These are phyloP conservation scores for Paratinospora sagittata DNA, from an alignment of 164 flowering plant genomes.

Conservation along the genomic window DNA sequence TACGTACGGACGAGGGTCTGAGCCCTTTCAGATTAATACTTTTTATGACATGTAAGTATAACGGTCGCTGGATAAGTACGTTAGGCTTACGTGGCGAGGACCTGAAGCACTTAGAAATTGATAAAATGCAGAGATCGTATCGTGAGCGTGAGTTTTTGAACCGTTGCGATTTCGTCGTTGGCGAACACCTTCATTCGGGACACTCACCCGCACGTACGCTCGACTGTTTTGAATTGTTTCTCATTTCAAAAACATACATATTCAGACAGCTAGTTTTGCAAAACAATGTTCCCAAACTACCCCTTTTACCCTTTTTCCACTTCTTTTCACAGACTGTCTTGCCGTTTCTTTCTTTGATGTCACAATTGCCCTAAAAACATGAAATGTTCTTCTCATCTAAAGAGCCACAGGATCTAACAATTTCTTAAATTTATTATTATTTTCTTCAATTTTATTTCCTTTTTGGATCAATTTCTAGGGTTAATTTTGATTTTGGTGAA, in stretches of 20 bases:
- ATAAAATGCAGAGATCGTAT: no score
- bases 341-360: neutral
- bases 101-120: no score
- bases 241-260: neutral
- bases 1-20: neutral
- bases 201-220: no score
- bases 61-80: no score
- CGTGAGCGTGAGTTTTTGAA: no score
- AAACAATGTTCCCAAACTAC: neutral
- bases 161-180: no score
- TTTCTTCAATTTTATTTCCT: no score
- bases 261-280: neutral
- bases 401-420: neutral
- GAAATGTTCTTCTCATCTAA: neutral
- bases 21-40: no score
- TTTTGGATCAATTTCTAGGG: neutral
- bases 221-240: neutral
- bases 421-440: neutral
- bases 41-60: no score
- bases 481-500: neutral
- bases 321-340: neutral
- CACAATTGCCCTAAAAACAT: constrained; percentile 5
- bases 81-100: no score
- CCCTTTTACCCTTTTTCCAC: neutral
- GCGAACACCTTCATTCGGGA: no score